A percentile compares a stretch with the other conserved stretches of the same genome.
Conservation (phyloP, 345 rosid genomes). For the Raphanus sativus region DNA sequence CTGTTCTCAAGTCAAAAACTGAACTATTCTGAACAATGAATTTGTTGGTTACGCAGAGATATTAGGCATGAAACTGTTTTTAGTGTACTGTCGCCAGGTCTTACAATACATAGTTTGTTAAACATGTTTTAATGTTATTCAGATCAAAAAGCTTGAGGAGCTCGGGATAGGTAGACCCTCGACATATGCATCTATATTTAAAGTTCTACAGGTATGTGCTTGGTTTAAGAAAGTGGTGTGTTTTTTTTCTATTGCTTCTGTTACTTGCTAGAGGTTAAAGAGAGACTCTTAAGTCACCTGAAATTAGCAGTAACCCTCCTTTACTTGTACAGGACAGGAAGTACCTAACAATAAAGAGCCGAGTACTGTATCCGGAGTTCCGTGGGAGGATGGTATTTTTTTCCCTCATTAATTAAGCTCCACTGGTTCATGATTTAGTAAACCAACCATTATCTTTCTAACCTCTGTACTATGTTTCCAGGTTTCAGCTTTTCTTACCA, state of each 20-base stretch:
- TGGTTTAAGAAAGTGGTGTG: neutral
- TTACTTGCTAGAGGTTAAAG: slow-evolving; percentile 4
- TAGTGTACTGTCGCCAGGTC: slow-evolving; percentile 3
- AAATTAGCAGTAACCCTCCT: slow-evolving; percentile 15
- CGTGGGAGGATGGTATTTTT: slow-evolving; percentile 95
- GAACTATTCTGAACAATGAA: neutral
- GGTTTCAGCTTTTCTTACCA: slow-evolving; percentile 95
- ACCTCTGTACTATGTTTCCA: slow-evolving; percentile 38
- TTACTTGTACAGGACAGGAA: slow-evolving; percentile 70
- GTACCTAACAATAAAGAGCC: slow-evolving; percentile 68
- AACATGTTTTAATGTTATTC: slow-evolving; percentile 33
- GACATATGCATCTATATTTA: slow-evolving; percentile 85
- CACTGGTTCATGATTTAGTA: slow-evolving; percentile 11
- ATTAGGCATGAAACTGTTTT: neutral
- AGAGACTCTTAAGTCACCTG: neutral
- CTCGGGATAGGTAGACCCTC: slow-evolving; percentile 99
- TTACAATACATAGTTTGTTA: slow-evolving; percentile 1
- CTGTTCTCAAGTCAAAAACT: neutral
- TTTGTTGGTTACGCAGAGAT: slow-evolving; percentile 7
- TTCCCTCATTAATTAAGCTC: slow-evolving; percentile 17
- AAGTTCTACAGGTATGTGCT: slow-evolving; percentile 72
- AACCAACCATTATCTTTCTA: slow-evolving; percentile 13
- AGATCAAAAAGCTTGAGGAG: slow-evolving; percentile 97
- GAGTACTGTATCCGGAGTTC: slow-evolving; percentile 78
- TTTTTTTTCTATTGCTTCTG: neutral